phyloP scores from a whole-genome alignment of 1,284 basidiomycete genomes.

The Ustilago loliicola region DNA sequence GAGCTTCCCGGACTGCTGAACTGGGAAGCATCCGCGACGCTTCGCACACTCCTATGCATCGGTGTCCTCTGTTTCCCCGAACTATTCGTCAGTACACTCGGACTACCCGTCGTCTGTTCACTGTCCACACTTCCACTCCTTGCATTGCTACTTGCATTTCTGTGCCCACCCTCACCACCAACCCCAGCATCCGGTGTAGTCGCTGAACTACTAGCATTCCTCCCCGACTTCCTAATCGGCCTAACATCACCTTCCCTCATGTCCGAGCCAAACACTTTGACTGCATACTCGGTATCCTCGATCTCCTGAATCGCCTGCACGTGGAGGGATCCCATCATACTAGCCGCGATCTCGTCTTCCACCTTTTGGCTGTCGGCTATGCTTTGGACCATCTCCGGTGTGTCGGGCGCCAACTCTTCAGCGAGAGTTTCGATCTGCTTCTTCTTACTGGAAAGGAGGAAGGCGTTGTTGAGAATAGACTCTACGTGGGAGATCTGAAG shows the following conservation, averaged over 20 bases:
- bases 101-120: slow-evolving; percentile 11
- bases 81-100: background rate
- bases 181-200: slow-evolving; percentile 29
- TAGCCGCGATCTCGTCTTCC: slow-evolving; percentile 45
- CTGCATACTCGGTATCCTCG: slow-evolving; percentile 40
- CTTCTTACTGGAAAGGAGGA: slow-evolving; percentile 32
- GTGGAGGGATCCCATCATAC: slow-evolving; percentile 38
- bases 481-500: slow-evolving; percentile 42
- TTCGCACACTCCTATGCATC: slow-evolving; percentile 7
- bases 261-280: slow-evolving; percentile 44
- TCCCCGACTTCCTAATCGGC: slow-evolving; percentile 23
- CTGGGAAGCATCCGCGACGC: slow-evolving; percentile 8
- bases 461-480: slow-evolving; percentile 38
- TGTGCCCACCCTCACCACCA: background rate
- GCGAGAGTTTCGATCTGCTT: slow-evolving; percentile 33
- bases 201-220: slow-evolving; percentile 6
- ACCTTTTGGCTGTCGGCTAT: slow-evolving; percentile 49
- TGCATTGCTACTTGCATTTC: background rate
- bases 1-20: slow-evolving; percentile 20
- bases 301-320: slow-evolving; percentile 42
- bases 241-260: slow-evolving; percentile 34
- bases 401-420: slow-evolving; percentile 39
- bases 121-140: slow-evolving; percentile 17
- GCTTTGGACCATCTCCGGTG: slow-evolving; percentile 42
- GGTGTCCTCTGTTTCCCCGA: slow-evolving; percentile 9